phyloP scores from a whole-genome alignment of 106 monocot genomes.

The Apostasia shenzhenica region DNA sequence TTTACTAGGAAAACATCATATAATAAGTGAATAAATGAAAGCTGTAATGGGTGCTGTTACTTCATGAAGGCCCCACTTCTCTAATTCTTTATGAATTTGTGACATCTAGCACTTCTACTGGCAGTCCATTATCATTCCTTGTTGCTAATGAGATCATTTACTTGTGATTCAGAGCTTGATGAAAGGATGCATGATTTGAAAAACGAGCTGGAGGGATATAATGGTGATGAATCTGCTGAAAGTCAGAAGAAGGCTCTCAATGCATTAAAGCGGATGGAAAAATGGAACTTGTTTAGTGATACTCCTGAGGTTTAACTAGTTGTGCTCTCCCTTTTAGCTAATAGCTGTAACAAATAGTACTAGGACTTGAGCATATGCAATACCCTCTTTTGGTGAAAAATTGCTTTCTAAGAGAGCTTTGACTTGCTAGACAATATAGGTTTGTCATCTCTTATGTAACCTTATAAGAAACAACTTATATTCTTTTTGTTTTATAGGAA shows the following conservation, averaged over 20 bases:
- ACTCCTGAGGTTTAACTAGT: conserved; percentile 47
- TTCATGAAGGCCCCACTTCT: too few species aligned
- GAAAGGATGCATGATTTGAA: conserved; percentile 95
- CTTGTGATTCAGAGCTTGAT: conserved; percentile 60
- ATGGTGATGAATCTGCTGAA: conserved; percentile 61
- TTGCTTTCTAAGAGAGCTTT: conserved; percentile 1
- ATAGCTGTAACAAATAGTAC: background rate
- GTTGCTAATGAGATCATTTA: conserved; percentile 1
- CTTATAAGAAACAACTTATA: background rate
- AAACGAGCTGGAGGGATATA: conserved; percentile 75
- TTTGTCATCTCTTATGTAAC: background rate
- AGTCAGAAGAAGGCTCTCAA: conserved; percentile 73
- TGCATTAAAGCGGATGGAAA: conserved; percentile 84
- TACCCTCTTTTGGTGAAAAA: background rate
- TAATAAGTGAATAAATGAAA: too few species aligned
- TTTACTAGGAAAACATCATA: too few species aligned
- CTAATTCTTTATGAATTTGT: too few species aligned
- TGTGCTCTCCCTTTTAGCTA: background rate
- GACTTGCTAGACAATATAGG: background rate
- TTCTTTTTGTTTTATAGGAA: conserved; percentile 28
- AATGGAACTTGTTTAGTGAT: conserved; percentile 91
- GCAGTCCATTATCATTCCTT: background rate
- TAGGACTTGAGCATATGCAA: background rate
- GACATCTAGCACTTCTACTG: background rate
- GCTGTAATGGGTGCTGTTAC: too few species aligned